Evolutionary conservation across 176 grass and related monocot genomes (phyloP), one percentile per base, ranked within the genome.

Genomic region (Hyparrhenia diplandra): DNA sequence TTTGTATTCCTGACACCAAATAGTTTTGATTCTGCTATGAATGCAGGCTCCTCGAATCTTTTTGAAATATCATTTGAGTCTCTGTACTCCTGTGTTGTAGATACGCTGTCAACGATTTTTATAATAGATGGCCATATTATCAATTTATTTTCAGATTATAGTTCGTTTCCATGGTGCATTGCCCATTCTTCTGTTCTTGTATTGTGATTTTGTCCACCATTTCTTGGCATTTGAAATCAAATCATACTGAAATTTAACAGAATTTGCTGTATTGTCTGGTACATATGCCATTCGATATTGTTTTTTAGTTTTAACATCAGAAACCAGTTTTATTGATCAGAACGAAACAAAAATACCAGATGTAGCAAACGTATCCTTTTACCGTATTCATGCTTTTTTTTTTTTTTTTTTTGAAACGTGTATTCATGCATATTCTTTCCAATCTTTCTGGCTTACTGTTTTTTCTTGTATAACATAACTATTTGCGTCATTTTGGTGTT

Each of bases 11-110:
- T 70, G 2, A 76, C 20, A 43, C 52, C 42, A 43, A 31, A 64
- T 65, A n/a, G 28, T 72, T 66, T 54, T 80, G 21, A 71, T 78
- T 84, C 70, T 13, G 21, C 61, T 34, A 42, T 89, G 18, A 71
- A 58, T 75, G 25, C n/a, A 32, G 20, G 54, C 61, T 71, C 11
- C 57, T 63, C 23, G 34, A 55, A 63, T 70, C 20, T 27, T 74
- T 70, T 75, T 24, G 24, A 64, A 42, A 70, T 64, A 64, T 57
- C 42, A 64, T 30, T 30, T 36, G 25, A 27, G 57, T 70, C 54
- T 64, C 40, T 84, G 67, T n/a, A 74, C 54, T 73, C 54, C 29
- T n/a, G 8, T 36, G 21, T 42, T 85, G 25, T 65, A 73, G 30
- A 70, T 64, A 31, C 13, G 60, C 4, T 70, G 57, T 32, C 63